Evolutionary conservation across 176 grass and related monocot species (phyloP).

Genomic region (Oryza meridionalis): DNA sequence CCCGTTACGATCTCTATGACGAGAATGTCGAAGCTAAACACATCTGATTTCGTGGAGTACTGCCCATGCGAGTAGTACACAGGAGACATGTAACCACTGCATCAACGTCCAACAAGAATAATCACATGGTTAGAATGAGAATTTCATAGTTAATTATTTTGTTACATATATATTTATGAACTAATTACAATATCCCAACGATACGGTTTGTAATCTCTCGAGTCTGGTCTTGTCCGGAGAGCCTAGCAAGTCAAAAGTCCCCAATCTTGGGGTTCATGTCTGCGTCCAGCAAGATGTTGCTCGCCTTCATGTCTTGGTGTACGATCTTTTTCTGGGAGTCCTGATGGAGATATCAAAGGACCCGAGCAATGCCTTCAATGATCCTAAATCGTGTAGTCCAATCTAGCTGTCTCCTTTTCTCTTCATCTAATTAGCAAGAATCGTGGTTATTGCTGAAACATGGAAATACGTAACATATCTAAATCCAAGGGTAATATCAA

Average conservation of each 20-base stretch:
- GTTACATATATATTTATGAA: too few relatives aligned
- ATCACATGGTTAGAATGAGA: too few relatives aligned
- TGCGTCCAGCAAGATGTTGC: slow-evolving; percentile 40
- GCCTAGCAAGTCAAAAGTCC: slow-evolving; percentile 47
- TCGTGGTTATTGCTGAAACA: too few relatives aligned
- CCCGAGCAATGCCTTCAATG: slow-evolving; percentile 53
- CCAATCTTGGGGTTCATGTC: slow-evolving; percentile 51
- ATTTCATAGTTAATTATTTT: too few relatives aligned
- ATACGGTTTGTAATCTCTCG: slow-evolving; percentile 34
- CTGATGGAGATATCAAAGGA: slow-evolving; percentile 52
- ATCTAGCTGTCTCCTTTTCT: slow-evolving; percentile 8
- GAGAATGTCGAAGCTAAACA: slow-evolving; percentile 63
- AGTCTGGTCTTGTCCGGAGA: slow-evolving; percentile 46
- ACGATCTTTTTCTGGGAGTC: slow-evolving; percentile 48
- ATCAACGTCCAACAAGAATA: background rate
- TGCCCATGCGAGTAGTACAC: slow-evolving; percentile 55
- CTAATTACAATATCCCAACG: slow-evolving; percentile 37
- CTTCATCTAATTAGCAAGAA: too few relatives aligned
- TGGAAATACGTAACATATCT: too few relatives aligned
- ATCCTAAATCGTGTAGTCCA: slow-evolving; percentile 46
- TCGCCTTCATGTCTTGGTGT: slow-evolving; percentile 43
- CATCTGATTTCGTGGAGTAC: slow-evolving; percentile 63
- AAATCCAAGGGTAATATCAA: background rate
- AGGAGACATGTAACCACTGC: slow-evolving; percentile 53
- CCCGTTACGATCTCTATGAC: slow-evolving; percentile 65